A percentile compares a stretch with the other conserved stretches of the same genome.
phyloP scores from a whole-genome alignment of 257 asterid species.

The Gentiana macrophylla region DNA sequence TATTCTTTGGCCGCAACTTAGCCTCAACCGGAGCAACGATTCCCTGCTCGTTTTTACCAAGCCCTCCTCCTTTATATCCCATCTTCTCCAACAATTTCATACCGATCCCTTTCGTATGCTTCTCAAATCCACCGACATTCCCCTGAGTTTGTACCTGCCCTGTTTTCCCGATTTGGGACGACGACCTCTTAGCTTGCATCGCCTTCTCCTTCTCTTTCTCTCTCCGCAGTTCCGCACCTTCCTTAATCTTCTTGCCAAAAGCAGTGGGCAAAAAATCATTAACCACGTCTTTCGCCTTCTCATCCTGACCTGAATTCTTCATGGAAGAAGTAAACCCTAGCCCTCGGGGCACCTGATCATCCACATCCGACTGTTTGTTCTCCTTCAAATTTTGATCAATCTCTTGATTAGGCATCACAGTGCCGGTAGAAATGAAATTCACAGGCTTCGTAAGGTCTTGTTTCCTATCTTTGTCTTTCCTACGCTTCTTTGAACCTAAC shows the following conservation, averaged over 20 bases:
- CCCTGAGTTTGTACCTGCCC: conserved; percentile 12
- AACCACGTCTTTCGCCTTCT: conserved; percentile 13
- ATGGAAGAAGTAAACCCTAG: conserved; percentile 39
- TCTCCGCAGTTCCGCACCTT: conserved; percentile 59
- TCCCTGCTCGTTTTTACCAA: conserved; percentile 82
- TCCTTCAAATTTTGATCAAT: conserved; percentile 38
- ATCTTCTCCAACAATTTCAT: conserved; percentile 65
- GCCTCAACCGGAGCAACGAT: conserved; percentile 71
- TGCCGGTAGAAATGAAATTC: conserved; percentile 55
- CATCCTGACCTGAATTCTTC: conserved; percentile 5
- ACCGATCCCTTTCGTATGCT: conserved; percentile 78
- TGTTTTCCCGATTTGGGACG: conserved; percentile 26
- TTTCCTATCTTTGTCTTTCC: conserved; percentile 50
- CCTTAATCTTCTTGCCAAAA: conserved; percentile 56
- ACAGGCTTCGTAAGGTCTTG: conserved; percentile 67
- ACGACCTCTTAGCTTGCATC: conserved; percentile 39
- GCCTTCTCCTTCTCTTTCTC: conserved; percentile 64
- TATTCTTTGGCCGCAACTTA: conserved; percentile 69
- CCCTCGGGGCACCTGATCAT: conserved; percentile 29
- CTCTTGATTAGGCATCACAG: conserved; percentile 59
- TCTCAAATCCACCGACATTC: conserved; percentile 61
- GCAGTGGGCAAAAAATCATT: conserved; percentile 52
- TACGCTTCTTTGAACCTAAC: conserved; percentile 52
- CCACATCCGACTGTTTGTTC: conserved; percentile 16
- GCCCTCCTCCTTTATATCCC: conserved; percentile 93